Percentiles rank a stretch among this genome's conserved stretches.
Evolutionary conservation across 1,284 basidiomycete species (phyloP).

Genomic region (Malassezia globosa): DNA sequence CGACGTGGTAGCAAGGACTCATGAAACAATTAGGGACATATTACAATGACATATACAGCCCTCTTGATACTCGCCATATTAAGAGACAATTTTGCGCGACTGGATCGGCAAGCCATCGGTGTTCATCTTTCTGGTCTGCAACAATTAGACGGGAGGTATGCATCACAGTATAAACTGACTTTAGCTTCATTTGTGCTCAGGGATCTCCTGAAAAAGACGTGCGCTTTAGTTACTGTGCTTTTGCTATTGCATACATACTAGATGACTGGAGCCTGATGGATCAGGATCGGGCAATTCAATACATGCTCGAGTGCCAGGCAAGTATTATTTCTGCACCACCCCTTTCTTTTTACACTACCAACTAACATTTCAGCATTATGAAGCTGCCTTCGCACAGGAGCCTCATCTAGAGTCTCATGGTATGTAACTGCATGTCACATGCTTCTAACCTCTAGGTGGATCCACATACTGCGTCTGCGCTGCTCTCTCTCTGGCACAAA

Average conservation of each 20-base stretch:
- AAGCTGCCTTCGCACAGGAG: slow-evolving; percentile 79
- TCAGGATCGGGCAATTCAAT: slow-evolving; percentile 55
- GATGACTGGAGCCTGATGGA: slow-evolving; percentile 66
- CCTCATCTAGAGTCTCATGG: slow-evolving; percentile 68
- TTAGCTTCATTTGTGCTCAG: slow-evolving; percentile 69
- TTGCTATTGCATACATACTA: slow-evolving; percentile 66
- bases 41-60: slow-evolving; percentile 42
- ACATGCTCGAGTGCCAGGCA: slow-evolving; percentile 49
- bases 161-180: slow-evolving; percentile 4
- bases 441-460: slow-evolving; percentile 55
- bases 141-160: slow-evolving; percentile 26
- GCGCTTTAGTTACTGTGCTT: slow-evolving; percentile 77
- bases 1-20: neutral
- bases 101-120: slow-evolving; percentile 21
- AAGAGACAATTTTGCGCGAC: slow-evolving; percentile 25
- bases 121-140: slow-evolving; percentile 22
- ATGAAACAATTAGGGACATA: slow-evolving; percentile 17
- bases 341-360: slow-evolving; percentile 59
- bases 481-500: slow-evolving; percentile 55
- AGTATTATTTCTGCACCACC: no score
- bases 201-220: slow-evolving; percentile 60
- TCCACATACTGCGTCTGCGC: slow-evolving; percentile 85
- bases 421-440: neutral
- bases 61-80: slow-evolving; percentile 32
- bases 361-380: slow-evolving; percentile 59